Percentiles rank a stretch among this genome's conserved stretches.
Conservation (phyloP, 2,329 filamentous ascomycete genomes). For the Septoria petroselini region DNA sequence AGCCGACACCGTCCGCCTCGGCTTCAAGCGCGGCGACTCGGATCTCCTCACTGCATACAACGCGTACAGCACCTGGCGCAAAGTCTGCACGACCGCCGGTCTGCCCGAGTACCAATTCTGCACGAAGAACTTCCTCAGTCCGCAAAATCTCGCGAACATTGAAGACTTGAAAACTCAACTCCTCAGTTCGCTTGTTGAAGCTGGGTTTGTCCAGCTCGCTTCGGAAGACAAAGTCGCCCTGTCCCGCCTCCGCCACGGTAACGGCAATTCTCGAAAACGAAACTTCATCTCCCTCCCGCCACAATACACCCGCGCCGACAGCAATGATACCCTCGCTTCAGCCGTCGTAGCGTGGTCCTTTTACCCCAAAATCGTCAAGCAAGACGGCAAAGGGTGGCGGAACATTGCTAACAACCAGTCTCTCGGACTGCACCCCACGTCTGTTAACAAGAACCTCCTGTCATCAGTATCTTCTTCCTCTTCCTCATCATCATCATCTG, state of each 20-base stretch:
- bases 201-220: constrained; percentile 74
- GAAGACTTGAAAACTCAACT: constrained; percentile 95
- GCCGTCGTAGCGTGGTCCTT: constrained; percentile 91
- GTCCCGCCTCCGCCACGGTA: constrained; percentile 61
- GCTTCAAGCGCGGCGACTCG: constrained; percentile 81
- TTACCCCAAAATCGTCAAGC: constrained; percentile 85
- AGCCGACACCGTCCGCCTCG: constrained; percentile 72
- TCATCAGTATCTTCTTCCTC: constrained; percentile 64
- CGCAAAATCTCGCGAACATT: constrained; percentile 85
- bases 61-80: constrained; percentile 85
- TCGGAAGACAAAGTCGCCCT: constrained; percentile 68
- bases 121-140: constrained; percentile 86
- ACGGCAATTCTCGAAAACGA: constrained; percentile 54
- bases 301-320: constrained; percentile 69
- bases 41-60: constrained; percentile 92
- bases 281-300: constrained; percentile 82
- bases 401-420: constrained; percentile 91
- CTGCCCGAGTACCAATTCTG: constrained; percentile 85
- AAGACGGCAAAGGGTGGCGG: constrained; percentile 81
- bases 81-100: constrained; percentile 67
- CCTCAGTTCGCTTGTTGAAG: constrained; percentile 77
- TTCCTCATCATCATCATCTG: constrained; percentile 97
- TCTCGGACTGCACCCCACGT: constrained; percentile 81
- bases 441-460: constrained; percentile 70
- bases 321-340: constrained; percentile 73